Evolutionary conservation across 495 filamentous ascomycete genomes (phyloP), one percentile per base, ranked within the genome.

Genomic region (Neurospora pannonica): DNA sequence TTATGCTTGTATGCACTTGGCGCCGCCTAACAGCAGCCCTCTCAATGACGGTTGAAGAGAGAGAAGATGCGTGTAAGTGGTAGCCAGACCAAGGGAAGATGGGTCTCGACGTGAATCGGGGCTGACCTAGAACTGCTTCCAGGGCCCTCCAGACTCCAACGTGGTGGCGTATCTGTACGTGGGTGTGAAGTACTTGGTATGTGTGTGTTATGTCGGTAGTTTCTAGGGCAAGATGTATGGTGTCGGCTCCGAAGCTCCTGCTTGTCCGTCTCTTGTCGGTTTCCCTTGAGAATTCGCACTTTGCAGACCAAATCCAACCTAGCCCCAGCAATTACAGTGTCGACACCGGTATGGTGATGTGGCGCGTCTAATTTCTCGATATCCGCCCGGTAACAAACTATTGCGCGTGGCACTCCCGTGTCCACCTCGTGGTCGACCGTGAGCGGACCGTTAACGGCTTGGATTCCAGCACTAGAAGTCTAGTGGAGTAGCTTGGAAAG

Each of bases 1-100:
- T 71, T 76, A 79, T 81, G 77, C 76, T 76, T 78, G 77, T 70
- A 73, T 72, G 74, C 72, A 74, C 78, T 78, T 80, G 81, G 78
- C 77, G 71, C 76, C 74, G 75, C 75, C 78, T 77, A 69, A 70
- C 71, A 71, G 73, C 43, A 72, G 73, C 73, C 43, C 40, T 70
- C 60, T 40, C 24, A 11, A 70, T 38, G 72, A 36, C 21, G 72
- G 42, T 36, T 62, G 8, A 46, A 10, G 21, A 6, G 67, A 36
- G 24, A 21, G 67, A 36, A 28, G 28, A 42, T 31, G 42, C 38
- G 67, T 38, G 67, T 21, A 36, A 36, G 67, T n/a, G 38, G 42
- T 34, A 69, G 74, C 71, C 74, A 69, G 38, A 43, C 71, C 48
- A 28, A 73, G 21, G 60, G 60, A 40, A 31, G 9, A 38, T 70